phyloP scores from a whole-genome alignment of 352 stramenopile genomes.

The Globisporangium paddicum region DNA sequence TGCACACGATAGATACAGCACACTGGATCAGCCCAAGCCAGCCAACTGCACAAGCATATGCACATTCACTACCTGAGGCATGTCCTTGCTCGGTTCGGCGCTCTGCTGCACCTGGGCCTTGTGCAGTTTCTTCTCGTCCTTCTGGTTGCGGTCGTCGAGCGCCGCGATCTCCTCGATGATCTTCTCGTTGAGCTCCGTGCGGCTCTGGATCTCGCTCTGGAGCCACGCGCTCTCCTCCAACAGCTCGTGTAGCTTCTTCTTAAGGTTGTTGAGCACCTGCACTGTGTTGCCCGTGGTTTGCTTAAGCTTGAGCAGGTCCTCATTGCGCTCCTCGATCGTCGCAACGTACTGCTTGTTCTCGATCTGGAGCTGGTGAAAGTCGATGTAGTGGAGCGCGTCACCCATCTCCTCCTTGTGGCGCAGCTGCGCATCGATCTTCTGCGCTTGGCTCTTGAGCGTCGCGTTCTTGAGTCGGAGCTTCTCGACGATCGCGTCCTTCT shows the following conservation, averaged over 20 bases:
- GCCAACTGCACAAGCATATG: not conserved
- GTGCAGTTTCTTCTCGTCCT: slow-evolving; percentile 52
- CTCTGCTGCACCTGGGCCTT: slow-evolving; percentile 60
- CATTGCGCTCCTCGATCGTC: slow-evolving; percentile 94
- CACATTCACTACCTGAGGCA: slow-evolving; percentile 59
- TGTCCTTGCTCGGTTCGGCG: slow-evolving; percentile 70
- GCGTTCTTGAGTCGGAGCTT: slow-evolving; percentile 94
- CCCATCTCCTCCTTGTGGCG: slow-evolving; percentile 95
- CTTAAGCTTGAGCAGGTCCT: slow-evolving; percentile 91
- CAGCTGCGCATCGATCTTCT: slow-evolving; percentile 91
- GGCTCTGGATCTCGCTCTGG: slow-evolving; percentile 71
- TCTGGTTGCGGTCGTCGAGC: slow-evolving; percentile 71
- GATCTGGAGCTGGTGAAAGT: slow-evolving; percentile 95
- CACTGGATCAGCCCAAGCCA: too few relatives aligned
- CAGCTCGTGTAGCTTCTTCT: slow-evolving; percentile 86
- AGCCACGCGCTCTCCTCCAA: slow-evolving; percentile 81
- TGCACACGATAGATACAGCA: slow-evolving; percentile 2
- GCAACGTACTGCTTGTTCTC: slow-evolving; percentile 96
- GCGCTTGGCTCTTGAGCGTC: slow-evolving; percentile 88
- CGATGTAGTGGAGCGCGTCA: slow-evolving; percentile 94
- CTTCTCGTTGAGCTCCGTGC: slow-evolving; percentile 86
- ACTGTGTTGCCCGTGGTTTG: slow-evolving; percentile 88
- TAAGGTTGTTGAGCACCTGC: slow-evolving; percentile 89
- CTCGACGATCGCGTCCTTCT: slow-evolving; percentile 91
- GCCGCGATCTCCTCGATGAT: slow-evolving; percentile 69